A percentile compares a stretch with the other conserved stretches of the same genome.
phyloP scores from a whole-genome alignment of 192 early-diverging fungal species.

The Paraglomus occultum region DNA sequence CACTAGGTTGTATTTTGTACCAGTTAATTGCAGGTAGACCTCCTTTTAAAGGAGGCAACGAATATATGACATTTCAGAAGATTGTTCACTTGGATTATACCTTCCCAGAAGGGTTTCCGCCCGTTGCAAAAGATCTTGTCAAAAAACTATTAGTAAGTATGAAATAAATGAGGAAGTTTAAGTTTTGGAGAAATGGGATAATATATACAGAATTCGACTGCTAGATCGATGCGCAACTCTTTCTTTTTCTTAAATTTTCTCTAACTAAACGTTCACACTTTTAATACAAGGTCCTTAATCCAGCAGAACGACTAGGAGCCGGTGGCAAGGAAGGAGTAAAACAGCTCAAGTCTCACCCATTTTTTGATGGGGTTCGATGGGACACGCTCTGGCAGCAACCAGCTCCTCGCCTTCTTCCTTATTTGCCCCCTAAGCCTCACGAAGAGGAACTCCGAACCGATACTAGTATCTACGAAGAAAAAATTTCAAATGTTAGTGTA shows the following conservation, averaged over 20 bases:
- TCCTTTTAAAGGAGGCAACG: constrained; percentile 93
- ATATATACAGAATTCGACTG: no score
- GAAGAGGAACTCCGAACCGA: constrained; percentile 34
- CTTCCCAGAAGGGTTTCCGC: constrained; percentile 75
- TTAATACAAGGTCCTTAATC: constrained; percentile 43
- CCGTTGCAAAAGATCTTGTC: constrained; percentile 72
- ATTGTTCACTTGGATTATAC: constrained; percentile 86
- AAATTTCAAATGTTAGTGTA: constrained; percentile 21
- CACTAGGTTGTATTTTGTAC: constrained; percentile 87
- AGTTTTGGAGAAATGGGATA: no score
- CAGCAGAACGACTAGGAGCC: constrained; percentile 61
- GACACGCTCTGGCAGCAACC: constrained; percentile 48
- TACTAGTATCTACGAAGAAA: constrained; percentile 32
- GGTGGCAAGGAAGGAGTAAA: constrained; percentile 50
- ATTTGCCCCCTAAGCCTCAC: constrained; percentile 38
- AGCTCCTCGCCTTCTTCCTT: constrained; percentile 50
- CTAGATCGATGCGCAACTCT: no score
- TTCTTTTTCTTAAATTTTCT: no score
- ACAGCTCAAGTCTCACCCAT: constrained; percentile 71
- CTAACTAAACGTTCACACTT: not conserved
- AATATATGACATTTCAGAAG: constrained; percentile 97
- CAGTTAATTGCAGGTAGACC: constrained; percentile 86
- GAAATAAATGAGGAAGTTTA: not conserved
- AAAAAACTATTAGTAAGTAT: constrained; percentile 60
- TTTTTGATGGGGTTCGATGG: constrained; percentile 85